A percentile compares a stretch with the other conserved stretches of the same genome.
Evolutionary conservation across 225 moss, liverwort and hornwort species (phyloP).

Genomic region (Straminergon stramineum): DNA sequence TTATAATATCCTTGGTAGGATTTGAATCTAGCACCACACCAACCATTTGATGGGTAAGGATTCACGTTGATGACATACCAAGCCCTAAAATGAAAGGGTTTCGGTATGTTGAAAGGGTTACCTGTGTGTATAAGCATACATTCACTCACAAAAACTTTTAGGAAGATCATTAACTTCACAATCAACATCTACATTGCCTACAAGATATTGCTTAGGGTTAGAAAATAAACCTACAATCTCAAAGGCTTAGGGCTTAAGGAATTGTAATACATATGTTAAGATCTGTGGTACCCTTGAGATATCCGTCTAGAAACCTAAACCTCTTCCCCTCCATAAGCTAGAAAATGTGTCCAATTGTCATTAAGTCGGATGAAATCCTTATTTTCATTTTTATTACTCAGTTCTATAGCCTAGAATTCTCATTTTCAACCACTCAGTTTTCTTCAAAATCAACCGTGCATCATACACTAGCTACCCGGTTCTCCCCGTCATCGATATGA

Average conservation of each 20-base stretch:
- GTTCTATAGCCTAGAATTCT: neutral
- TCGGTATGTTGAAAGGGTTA: accelerated
- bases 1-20: neutral
- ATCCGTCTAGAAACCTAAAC: accelerated
- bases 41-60: too few relatives aligned
- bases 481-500: neutral
- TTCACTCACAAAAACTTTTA: neutral
- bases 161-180: neutral
- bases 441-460: neutral
- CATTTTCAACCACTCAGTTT: neutral
- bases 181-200: too few relatives aligned
- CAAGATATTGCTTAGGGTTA: accelerated
- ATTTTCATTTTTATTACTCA: neutral
- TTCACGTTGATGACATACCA: neutral
- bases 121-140: neutral
- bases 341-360: neutral
- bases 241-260: neutral
- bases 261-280: too few relatives aligned
- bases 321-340: neutral
- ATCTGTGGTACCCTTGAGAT: accelerated
- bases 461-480: neutral
- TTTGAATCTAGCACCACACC: neutral
- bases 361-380: neutral
- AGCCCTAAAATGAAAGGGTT: neutral
- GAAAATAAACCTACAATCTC: neutral